Conservation (phyloP, 164 flowering plant species). For the Tetracentron sinense region DNA sequence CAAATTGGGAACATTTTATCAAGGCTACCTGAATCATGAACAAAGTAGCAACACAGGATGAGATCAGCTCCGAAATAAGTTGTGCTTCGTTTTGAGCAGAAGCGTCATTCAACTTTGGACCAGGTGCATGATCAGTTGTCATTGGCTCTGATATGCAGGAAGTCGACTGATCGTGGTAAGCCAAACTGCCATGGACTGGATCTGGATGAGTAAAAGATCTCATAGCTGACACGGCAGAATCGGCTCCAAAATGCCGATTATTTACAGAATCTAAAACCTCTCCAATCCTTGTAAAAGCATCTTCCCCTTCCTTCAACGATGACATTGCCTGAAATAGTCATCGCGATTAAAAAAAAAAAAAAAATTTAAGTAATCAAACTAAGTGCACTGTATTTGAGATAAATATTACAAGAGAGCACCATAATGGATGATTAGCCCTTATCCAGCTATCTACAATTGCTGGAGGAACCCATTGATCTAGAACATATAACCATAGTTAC, state of each 20-base stretch:
- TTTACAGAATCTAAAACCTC: slow-evolving; percentile 43
- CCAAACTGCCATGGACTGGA: slow-evolving; percentile 15
- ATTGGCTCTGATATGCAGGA: slow-evolving; percentile 20
- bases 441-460: background rate
- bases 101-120: slow-evolving; percentile 16
- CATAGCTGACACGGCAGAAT: slow-evolving; percentile 23
- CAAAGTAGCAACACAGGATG: slow-evolving; percentile 54
- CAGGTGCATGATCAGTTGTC: slow-evolving; percentile 17
- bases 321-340: slow-evolving; percentile 36
- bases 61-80: slow-evolving; percentile 46
- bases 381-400: no score
- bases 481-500: background rate
- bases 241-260: slow-evolving; percentile 25
- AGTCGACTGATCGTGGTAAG: slow-evolving; percentile 22
- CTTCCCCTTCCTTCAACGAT: slow-evolving; percentile 37
- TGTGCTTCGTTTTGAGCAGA: slow-evolving; percentile 25
- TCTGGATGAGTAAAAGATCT: slow-evolving; percentile 21
- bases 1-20: background rate
- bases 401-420: no score
- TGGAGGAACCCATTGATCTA: background rate
- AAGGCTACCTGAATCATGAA: slow-evolving; percentile 64
- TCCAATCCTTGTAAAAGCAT: slow-evolving; percentile 38
- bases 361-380: no score
- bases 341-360: background rate
- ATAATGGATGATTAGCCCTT: background rate